phyloP scores from a whole-genome alignment of 2,329 filamentous ascomycete genomes.

The Aspergillus luchuensis region DNA sequence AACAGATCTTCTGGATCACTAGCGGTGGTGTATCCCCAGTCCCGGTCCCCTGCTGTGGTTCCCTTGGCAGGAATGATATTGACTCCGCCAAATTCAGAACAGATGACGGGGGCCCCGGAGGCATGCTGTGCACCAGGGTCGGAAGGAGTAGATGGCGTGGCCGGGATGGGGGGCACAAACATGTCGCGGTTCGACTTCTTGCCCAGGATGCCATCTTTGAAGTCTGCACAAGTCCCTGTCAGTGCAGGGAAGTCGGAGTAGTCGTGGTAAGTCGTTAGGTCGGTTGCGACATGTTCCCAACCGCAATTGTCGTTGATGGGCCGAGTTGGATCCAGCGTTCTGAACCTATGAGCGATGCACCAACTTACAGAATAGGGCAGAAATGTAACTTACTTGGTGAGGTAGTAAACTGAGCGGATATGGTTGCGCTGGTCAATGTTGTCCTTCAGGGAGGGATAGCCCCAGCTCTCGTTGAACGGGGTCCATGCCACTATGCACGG shows the following conservation, averaged over 20 bases:
- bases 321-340: constrained; percentile 61
- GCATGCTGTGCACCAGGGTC: constrained; percentile 57
- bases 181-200: constrained; percentile 56
- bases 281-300: constrained; percentile 68
- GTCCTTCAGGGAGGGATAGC: constrained; percentile 60
- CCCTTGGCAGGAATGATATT: constrained; percentile 60
- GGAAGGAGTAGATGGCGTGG: constrained; percentile 34
- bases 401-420: constrained; percentile 63
- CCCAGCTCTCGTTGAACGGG: constrained; percentile 67
- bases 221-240: constrained; percentile 54
- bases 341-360: constrained; percentile 11
- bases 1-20: constrained; percentile 62
- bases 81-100: constrained; percentile 69
- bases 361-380: background rate
- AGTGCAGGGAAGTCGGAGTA: constrained; percentile 63
- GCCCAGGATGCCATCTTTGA: constrained; percentile 56
- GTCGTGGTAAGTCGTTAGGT: constrained; percentile 69
- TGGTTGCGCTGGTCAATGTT: constrained; percentile 64
- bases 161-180: constrained; percentile 52
- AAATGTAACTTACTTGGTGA: constrained; percentile 56
- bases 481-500: constrained; percentile 68
- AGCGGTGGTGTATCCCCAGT: constrained; percentile 71
- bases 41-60: constrained; percentile 46
- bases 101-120: constrained; percentile 62
- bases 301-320: constrained; percentile 72